These are phyloP conservation scores for Suhomyces sp. DNA, from an alignment of 805 yeast genomes.

Conservation along the genomic window DNA sequence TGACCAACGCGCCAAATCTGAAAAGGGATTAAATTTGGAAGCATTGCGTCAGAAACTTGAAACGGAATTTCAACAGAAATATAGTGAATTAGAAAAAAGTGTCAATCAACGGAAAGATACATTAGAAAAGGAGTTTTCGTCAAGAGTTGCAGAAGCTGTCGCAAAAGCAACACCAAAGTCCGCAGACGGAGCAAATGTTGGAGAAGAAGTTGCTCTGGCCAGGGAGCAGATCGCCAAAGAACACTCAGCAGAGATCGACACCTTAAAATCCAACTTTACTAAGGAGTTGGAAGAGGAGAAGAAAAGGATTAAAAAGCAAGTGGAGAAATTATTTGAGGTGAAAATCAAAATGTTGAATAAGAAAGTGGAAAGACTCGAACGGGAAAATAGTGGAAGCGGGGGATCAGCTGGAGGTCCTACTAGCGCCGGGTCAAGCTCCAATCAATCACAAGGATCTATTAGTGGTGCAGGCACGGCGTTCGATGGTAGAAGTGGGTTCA, in stretches of 20 bases:
- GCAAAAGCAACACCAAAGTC: too few species aligned
- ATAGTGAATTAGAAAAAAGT: slow-evolving; percentile 17
- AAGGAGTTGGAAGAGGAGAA: slow-evolving; percentile 21
- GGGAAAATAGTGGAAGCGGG: slow-evolving; percentile 1
- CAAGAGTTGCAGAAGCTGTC: too few species aligned
- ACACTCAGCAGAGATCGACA: slow-evolving; percentile 14
- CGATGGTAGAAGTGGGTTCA: too few species aligned
- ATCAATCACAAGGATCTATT: neutral
- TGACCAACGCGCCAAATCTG: slow-evolving; percentile 19
- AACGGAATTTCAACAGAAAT: slow-evolving; percentile 21
- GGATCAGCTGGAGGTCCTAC: neutral
- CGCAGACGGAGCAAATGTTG: too few species aligned
- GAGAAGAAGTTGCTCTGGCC: slow-evolving; percentile 1
- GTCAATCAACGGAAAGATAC: slow-evolving; percentile 25
- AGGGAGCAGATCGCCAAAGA: slow-evolving; percentile 7
- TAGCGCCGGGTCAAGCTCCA: neutral
- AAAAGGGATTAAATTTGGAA: slow-evolving; percentile 13
- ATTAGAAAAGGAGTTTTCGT: slow-evolving; percentile 40
- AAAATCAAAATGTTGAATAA: slow-evolving; percentile 54
- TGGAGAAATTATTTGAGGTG: slow-evolving; percentile 59
- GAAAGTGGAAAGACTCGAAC: slow-evolving; percentile 52
- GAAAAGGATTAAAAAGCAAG: slow-evolving; percentile 47
- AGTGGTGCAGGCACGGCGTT: slow-evolving; percentile 1
- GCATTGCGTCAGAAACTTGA: slow-evolving; percentile 24
- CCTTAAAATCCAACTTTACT: slow-evolving; percentile 18